Evolutionary conservation across 163 green algal genomes (phyloP).

Genomic region (Chlorella variabilis): DNA sequence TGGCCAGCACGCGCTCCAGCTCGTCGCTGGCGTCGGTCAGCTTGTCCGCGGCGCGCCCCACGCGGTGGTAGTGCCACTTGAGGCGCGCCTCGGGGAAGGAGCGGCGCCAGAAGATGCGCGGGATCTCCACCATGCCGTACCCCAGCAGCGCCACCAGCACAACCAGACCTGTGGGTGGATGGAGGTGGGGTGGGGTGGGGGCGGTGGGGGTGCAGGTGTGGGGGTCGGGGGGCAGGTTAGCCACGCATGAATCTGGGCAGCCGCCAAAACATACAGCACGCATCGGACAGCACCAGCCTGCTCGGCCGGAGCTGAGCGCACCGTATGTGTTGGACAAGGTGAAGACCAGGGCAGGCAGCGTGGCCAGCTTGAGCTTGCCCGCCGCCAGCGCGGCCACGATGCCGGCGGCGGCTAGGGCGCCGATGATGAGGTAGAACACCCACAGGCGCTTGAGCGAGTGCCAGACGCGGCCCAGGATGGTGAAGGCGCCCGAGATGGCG

Average conservation of each 20-base stretch:
- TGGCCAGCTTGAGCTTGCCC: slow-evolving; percentile 52
- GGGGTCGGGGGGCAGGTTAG: not conserved
- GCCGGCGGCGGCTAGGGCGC: slow-evolving; percentile 43
- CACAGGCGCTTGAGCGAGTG: slow-evolving; percentile 43
- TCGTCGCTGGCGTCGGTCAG: slow-evolving; percentile 62
- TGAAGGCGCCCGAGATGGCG: slow-evolving; percentile 79
- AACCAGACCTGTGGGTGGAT: slow-evolving; percentile 60
- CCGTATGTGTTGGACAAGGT: slow-evolving; percentile 85
- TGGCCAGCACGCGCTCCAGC: slow-evolving; percentile 58
- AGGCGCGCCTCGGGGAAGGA: slow-evolving; percentile 61
- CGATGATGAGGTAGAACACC: slow-evolving; percentile 55
- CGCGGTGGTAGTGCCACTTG: slow-evolving; percentile 52
- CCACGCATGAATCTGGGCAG: no score
- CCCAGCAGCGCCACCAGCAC: slow-evolving; percentile 75
- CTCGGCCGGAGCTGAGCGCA: no score
- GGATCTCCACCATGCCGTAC: slow-evolving; percentile 88
- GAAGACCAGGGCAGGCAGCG: slow-evolving; percentile 70
- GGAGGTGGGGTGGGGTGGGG: not conserved
- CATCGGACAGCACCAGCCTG: no score
- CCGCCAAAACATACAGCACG: no score
- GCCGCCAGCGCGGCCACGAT: slow-evolving; percentile 64
- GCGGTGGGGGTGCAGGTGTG: not conserved
- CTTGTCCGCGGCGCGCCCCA: slow-evolving; percentile 46
- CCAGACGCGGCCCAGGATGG: slow-evolving; percentile 48
- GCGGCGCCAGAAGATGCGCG: slow-evolving; percentile 70